A percentile compares a stretch with the other conserved stretches of the same genome.
Conservation (phyloP, 495 filamentous ascomycete genomes). For the Lineolata rhizophorae region DNA sequence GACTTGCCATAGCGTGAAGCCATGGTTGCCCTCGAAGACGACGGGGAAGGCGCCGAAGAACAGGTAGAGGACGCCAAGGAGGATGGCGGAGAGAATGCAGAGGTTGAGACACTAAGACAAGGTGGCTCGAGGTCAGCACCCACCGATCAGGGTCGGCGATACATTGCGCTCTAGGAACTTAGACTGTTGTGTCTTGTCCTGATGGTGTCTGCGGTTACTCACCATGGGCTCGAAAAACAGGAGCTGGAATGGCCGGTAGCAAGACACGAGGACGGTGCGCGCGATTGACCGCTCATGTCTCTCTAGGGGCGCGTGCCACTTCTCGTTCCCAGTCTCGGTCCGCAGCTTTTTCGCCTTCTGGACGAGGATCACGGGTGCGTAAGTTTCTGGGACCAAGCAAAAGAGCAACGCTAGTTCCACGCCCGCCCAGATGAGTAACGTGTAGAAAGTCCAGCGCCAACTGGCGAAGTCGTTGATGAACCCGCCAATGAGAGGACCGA, state of each 20-base stretch:
- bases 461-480: slow-evolving; percentile 57
- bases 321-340: slow-evolving; percentile 52
- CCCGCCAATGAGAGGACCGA: slow-evolving; percentile 37
- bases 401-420: slow-evolving; percentile 36
- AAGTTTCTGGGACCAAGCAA: slow-evolving; percentile 76
- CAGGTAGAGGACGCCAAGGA: slow-evolving; percentile 76
- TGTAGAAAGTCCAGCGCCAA: slow-evolving; percentile 89
- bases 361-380: slow-evolving; percentile 54
- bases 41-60: slow-evolving; percentile 89
- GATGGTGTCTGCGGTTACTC: neutral
- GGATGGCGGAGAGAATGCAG: slow-evolving; percentile 63
- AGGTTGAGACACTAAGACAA: slow-evolving; percentile 39
- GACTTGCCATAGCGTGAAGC: slow-evolving; percentile 58
- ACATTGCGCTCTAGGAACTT: no score
- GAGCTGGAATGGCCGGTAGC: slow-evolving; percentile 64
- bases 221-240: slow-evolving; percentile 64
- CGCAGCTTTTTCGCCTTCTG: slow-evolving; percentile 51
- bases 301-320: slow-evolving; percentile 67
- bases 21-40: slow-evolving; percentile 57
- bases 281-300: slow-evolving; percentile 47
- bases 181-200: neutral
- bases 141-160: no score
- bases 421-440: slow-evolving; percentile 62
- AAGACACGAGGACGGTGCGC: slow-evolving; percentile 43
- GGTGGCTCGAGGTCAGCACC: slow-evolving; percentile 6